Evolutionary conservation across 192 early-diverging fungal genomes (phyloP), one percentile per base, ranked within the genome.

Genomic region (Gaertneriomyces sp.): DNA sequence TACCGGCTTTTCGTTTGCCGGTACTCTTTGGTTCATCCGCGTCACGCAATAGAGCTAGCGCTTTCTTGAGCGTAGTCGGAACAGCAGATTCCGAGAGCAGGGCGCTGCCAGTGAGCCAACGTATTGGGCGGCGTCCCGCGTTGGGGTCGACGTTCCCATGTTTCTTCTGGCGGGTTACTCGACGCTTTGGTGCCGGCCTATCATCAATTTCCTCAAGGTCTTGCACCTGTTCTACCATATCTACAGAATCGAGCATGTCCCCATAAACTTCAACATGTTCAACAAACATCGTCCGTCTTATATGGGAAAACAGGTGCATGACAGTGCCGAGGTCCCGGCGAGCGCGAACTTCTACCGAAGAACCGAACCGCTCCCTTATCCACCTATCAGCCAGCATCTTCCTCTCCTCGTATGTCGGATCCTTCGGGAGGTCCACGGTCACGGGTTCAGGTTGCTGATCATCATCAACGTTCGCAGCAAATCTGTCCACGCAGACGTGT

Each of bases 281-380:
- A 9, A 76, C 70, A 33, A 56, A 25, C 74, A 78, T 78, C 20
- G 50, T 58, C 8, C 74, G 44, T 19, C 62, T 42, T 33, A 90
- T 87, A 68, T 90, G 89, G 4, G 87, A 87, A 61, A 90, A 90
- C 39, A 88, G 47, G 66, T 90, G 89, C 9, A 81, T 71, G 3
- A 79, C 74, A 55, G 68, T 66, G 5, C 83, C 85, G 2, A 85
- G 66, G 61, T 87, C 79, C 8, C 44, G 54, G 40, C 81, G 52
- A 8, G 57, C 25, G 25, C 25, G 25, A 33, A 33, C 25, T 33
- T 33, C 25, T 33, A 33, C 25, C 25, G 25, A 33, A 33, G 25
- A 33, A 33, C 25, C 25, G 25, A 33, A 33, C 25, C 25, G 25
- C 25, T 33, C 25, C 25, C 2, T 33, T 69, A 61, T 11, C 17